phyloP scores from a whole-genome alignment of 202 grass and related monocot genomes.

The Dendrocalamus latiflorus region DNA sequence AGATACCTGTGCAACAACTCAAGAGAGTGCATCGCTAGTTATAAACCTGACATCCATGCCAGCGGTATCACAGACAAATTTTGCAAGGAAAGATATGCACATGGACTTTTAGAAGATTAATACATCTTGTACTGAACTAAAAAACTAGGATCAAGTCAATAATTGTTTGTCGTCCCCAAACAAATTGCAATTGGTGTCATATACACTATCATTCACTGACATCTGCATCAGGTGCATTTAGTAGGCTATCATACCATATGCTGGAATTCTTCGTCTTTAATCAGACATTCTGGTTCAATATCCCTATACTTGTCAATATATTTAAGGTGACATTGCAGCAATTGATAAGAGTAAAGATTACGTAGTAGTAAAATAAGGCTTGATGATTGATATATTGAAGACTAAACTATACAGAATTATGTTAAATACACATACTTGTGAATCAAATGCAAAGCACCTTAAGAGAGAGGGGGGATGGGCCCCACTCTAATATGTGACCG shows the following conservation, averaged over 20 bases:
- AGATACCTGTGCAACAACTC: neutral
- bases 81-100: neutral
- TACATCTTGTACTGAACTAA: neutral
- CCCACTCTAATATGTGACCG: slow-evolving; percentile 39
- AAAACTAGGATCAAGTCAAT: neutral
- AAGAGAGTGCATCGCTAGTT: neutral
- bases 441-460: slow-evolving; percentile 39
- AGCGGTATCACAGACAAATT: neutral
- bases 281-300: neutral
- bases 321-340: too few species aligned
- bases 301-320: neutral
- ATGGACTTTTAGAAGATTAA: neutral
- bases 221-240: neutral
- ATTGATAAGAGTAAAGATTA: too few species aligned
- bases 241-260: neutral
- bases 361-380: too few species aligned
- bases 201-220: neutral
- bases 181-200: neutral
- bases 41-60: slow-evolving; percentile 6
- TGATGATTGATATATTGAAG: neutral
- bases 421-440: neutral
- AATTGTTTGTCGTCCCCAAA: neutral
- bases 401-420: slow-evolving; percentile 3
- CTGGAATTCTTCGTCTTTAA: neutral
- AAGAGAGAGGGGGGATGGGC: slow-evolving; percentile 25